These are phyloP conservation scores for Davidsoniella neocaledoniae DNA, from an alignment of 2,329 filamentous ascomycete genomes.

Conservation along the genomic window DNA sequence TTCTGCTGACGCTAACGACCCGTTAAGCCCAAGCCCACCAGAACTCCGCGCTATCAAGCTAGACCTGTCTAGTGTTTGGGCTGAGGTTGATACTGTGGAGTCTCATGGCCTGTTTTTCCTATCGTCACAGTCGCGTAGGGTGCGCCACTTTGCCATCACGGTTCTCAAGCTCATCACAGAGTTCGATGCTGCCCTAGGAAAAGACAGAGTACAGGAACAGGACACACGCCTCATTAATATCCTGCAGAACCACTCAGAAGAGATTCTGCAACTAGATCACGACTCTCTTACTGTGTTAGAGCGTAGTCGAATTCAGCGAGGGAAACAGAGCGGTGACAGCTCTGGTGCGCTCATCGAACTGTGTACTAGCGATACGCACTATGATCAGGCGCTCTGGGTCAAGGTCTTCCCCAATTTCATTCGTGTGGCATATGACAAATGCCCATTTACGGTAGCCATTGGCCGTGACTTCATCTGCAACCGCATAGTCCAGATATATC, in stretches of 20 bases:
- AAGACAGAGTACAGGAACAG: slow-evolving; percentile 20
- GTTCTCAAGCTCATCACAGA: slow-evolving; percentile 84
- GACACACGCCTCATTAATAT: slow-evolving; percentile 77
- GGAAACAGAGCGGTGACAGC: slow-evolving; percentile 67
- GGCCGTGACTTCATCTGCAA: slow-evolving; percentile 87
- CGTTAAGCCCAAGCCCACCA: slow-evolving; percentile 28
- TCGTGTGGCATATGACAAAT: slow-evolving; percentile 75
- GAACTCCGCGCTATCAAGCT: slow-evolving; percentile 54
- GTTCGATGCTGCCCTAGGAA: slow-evolving; percentile 77
- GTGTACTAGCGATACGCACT: slow-evolving; percentile 86
- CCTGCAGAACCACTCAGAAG: slow-evolving; percentile 72
- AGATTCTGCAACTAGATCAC: slow-evolving; percentile 82
- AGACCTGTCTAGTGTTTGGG: slow-evolving; percentile 74
- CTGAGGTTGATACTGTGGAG: slow-evolving; percentile 91
- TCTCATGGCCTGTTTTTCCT: slow-evolving; percentile 94
- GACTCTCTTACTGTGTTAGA: slow-evolving; percentile 85
- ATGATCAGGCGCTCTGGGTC: slow-evolving; percentile 91
- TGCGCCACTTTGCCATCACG: slow-evolving; percentile 79
- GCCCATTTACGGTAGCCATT: slow-evolving; percentile 77
- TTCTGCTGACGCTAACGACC: slow-evolving; percentile 35
- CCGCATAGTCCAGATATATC: slow-evolving; percentile 83
- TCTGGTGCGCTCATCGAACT: slow-evolving; percentile 82
- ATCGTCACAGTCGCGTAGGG: slow-evolving; percentile 83
- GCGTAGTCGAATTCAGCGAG: slow-evolving; percentile 77
- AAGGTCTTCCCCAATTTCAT: slow-evolving; percentile 96